These are phyloP conservation scores for Didymella keratinophila DNA, from an alignment of 2,329 filamentous ascomycete species.

Conservation along the genomic window DNA sequence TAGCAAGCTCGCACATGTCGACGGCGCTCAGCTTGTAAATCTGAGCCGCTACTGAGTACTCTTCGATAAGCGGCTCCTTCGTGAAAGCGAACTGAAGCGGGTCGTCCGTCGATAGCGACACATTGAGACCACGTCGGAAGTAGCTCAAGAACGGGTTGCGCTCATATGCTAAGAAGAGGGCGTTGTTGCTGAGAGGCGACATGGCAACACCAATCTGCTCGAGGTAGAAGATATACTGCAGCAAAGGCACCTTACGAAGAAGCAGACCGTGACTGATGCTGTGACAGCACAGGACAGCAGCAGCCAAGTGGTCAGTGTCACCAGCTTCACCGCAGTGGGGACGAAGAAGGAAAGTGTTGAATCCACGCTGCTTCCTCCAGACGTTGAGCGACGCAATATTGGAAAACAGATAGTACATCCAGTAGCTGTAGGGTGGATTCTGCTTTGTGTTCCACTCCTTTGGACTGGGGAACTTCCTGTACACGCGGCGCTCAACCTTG, in stretches of 20 bases:
- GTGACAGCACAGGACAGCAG: slow-evolving; percentile 89
- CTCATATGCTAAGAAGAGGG: slow-evolving; percentile 94
- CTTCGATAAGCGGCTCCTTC: slow-evolving; percentile 96
- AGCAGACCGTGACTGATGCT: slow-evolving; percentile 96
- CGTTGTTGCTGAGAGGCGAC: slow-evolving; percentile 99
- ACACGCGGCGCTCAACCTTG: slow-evolving; percentile 93
- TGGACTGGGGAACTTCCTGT: slow-evolving; percentile 92
- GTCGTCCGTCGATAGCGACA: slow-evolving; percentile 95
- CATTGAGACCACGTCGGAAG: slow-evolving; percentile 92
- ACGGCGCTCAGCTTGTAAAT: slow-evolving; percentile 98
- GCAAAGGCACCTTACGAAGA: slow-evolving; percentile 88
- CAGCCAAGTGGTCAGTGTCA: slow-evolving; percentile 93
- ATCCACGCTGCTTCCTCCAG: slow-evolving; percentile 88
- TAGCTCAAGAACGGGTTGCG: slow-evolving; percentile 96
- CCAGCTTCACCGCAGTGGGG: slow-evolving; percentile 97
- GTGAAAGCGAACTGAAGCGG: slow-evolving; percentile 98
- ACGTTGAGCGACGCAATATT: slow-evolving; percentile 93
- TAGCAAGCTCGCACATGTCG: slow-evolving; percentile 98
- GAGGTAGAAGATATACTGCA: slow-evolving; percentile 97
- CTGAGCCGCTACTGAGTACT: slow-evolving; percentile 96
- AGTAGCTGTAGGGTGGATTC: slow-evolving; percentile 98
- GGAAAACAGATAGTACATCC: slow-evolving; percentile 96
- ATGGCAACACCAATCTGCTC: slow-evolving; percentile 98
- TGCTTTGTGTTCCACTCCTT: slow-evolving; percentile 89
- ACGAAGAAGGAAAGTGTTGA: slow-evolving; percentile 92